Conservation (phyloP, 495 filamentous ascomycete genomes). For the Articulospora tetracladia region DNA sequence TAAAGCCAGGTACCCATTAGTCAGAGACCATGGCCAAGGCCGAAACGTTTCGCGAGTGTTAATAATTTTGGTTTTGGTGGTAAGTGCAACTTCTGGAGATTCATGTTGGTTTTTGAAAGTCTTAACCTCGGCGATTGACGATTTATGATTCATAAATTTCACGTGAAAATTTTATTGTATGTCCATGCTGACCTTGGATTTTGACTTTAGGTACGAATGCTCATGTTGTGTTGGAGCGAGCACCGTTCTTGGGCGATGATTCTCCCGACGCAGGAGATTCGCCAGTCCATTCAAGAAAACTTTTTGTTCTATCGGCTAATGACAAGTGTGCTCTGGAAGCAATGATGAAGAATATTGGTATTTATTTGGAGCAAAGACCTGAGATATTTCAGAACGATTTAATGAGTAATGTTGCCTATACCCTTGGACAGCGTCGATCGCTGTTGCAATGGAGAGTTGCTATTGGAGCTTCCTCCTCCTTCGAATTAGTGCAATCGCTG, state of each 20-base stretch:
- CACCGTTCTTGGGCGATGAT: slow-evolving; percentile 13
- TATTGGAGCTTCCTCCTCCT: slow-evolving; percentile 11
- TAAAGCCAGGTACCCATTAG: slow-evolving; percentile 28
- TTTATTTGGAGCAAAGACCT: slow-evolving; percentile 42
- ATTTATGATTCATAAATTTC: too few species aligned
- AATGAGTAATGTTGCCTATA: slow-evolving; percentile 26
- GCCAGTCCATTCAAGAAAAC: slow-evolving; percentile 25
- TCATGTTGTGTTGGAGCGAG: slow-evolving; percentile 50
- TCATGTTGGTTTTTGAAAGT: not conserved
- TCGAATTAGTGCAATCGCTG: slow-evolving; percentile 15
- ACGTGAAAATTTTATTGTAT: not conserved
- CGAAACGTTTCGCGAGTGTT: slow-evolving; percentile 40
- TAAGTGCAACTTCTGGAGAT: not conserved
- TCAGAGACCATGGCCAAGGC: slow-evolving; percentile 30
- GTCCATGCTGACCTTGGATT: slow-evolving; percentile 31
- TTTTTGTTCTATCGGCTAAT: slow-evolving; percentile 46
- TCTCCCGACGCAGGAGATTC: not conserved
- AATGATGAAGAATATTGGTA: slow-evolving; percentile 36
- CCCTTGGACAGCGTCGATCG: slow-evolving; percentile 40
- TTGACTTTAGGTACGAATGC: slow-evolving; percentile 44
- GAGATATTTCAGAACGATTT: slow-evolving; percentile 37
- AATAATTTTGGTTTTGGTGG: slow-evolving; percentile 51
- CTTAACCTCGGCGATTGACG: not conserved
- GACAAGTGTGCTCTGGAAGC: slow-evolving; percentile 36
- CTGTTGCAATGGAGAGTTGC: slow-evolving; percentile 33